Base-by-base conservation (phyloP, 257 asterid genomes). In the Avicennia marina region DNA sequence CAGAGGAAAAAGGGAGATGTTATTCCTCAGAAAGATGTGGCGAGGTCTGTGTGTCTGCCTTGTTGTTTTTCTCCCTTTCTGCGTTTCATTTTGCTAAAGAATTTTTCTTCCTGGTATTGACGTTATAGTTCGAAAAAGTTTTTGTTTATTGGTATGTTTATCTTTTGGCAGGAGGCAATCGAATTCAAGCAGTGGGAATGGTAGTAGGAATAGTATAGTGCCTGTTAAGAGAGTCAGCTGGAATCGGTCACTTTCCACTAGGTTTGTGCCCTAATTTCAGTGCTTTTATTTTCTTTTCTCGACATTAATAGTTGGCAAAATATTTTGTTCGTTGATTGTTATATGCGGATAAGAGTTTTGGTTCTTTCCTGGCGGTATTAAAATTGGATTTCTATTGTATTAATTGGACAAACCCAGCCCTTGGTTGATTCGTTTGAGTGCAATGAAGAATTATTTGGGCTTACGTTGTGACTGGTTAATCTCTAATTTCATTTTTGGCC, bases 171-270 rank as follows among this genome's bases (percentile, higher is more conserved):
- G 96, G 77, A 75, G 82, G 64, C 72, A 53, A 63, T 84, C 85
- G 21, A 75, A 55, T 50, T 75, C 87, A n/a, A 79, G 64, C 52
- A 74, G 75, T 9, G 71, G 65, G 48, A 53, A 68, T n/a, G 84
- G 55, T 52, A 71, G 49, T 9, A 75, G 84, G 58, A 48, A 56
- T 69, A 81, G 81, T 64, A 60, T 87, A 17, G 74, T 57, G 8
- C 89, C 81, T 16, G 78, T 71, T 33, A 80, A 65, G 66, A 80
- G 95, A 50, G 56, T 75, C 71, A 83, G 93, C 69, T 72, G 98
- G 95, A 88, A 80, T 46, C 95, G 98, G 21, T 75, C 95, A 38
- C 96, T 91, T 62, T 83, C 90, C 43, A 88, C 85, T 27, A 91
- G 98, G 98, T 91, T 47, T 42, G 62, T 57, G 53, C 71, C 66